Evolutionary conservation across 352 stramenopile species (phyloP).

Genomic region (Pythium myriotylum): DNA sequence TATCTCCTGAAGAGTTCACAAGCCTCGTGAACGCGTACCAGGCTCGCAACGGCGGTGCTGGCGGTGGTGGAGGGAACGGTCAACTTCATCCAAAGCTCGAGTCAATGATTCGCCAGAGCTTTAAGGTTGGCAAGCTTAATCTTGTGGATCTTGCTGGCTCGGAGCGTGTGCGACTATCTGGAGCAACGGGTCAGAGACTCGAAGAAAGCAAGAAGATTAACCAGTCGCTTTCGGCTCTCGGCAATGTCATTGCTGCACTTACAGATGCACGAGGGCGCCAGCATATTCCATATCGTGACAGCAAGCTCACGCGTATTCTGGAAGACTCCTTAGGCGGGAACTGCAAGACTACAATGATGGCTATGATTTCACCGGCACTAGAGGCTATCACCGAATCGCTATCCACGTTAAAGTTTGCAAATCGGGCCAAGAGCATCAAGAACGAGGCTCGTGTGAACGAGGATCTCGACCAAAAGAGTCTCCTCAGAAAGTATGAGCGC

Average conservation of each 20-base stretch:
- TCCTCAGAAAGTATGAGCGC: conserved; percentile 95
- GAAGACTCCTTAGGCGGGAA: conserved; percentile 90
- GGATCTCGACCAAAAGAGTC: conserved; percentile 92
- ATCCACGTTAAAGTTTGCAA: conserved; percentile 94
- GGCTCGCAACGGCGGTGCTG: conserved; percentile 37
- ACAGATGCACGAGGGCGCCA: conserved; percentile 85
- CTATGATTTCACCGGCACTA: conserved; percentile 92
- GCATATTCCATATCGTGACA: conserved; percentile 94
- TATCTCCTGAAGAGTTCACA: conserved; percentile 86
- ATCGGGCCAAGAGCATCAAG: conserved; percentile 93
- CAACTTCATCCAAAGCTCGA: conserved; percentile 77
- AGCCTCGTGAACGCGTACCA: conserved; percentile 78
- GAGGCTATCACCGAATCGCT: conserved; percentile 91
- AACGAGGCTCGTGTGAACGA: conserved; percentile 91
- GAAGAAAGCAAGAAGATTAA: conserved; percentile 95
- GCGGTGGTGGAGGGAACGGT: conserved; percentile 10
- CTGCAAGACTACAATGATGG: conserved; percentile 97
- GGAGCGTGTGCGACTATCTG: conserved; percentile 87
- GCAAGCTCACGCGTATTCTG: conserved; percentile 93
- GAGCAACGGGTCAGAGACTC: conserved; percentile 84
- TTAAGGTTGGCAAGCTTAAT: conserved; percentile 95
- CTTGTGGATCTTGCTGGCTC: conserved; percentile 93
- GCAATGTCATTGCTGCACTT: conserved; percentile 91
- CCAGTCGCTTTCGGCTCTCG: conserved; percentile 88
- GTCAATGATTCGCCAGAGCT: conserved; percentile 90